Evolutionary conservation across 2,329 filamentous ascomycete genomes (phyloP).

Genomic region (Mycosphaerelloides madeirae): DNA sequence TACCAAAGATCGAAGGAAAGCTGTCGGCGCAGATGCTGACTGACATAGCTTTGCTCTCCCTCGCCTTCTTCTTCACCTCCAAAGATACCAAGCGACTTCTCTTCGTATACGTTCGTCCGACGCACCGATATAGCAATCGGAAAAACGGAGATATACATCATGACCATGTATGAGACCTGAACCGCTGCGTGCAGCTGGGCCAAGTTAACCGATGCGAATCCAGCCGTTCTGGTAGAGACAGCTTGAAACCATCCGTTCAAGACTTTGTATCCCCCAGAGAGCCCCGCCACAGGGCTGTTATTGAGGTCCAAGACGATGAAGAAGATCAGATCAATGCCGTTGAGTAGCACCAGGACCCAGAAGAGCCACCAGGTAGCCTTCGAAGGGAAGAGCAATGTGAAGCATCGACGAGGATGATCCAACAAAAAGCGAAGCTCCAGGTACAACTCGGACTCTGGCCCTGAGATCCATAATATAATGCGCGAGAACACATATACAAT

Average conservation of each 20-base stretch:
- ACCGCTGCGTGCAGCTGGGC: conserved; percentile 79
- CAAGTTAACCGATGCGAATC: conserved; percentile 78
- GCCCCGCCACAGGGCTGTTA: conserved; percentile 59
- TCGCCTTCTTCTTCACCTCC: conserved; percentile 48
- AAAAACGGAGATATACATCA: conserved; percentile 99
- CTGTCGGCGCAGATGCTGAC: conserved; percentile 84
- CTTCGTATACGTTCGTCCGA: conserved; percentile 93
- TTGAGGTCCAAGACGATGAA: conserved; percentile 90
- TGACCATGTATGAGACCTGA: conserved; percentile 89
- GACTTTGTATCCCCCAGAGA: conserved; percentile 70
- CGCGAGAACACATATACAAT: conserved; percentile 73
- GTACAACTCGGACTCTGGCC: conserved; percentile 66
- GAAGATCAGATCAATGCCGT: conserved; percentile 79
- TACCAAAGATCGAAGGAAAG: conserved; percentile 98
- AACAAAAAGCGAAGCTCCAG: conserved; percentile 88
- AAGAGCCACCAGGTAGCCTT: conserved; percentile 96
- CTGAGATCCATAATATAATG: conserved; percentile 24
- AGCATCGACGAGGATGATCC: conserved; percentile 92
- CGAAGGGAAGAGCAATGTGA: conserved; percentile 87
- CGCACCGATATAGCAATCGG: conserved; percentile 94
- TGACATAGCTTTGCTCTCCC: conserved; percentile 73
- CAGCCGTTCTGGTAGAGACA: conserved; percentile 81
- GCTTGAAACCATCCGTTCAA: conserved; percentile 89
- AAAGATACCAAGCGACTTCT: conserved; percentile 76
- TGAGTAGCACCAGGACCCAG: conserved; percentile 74